These are phyloP conservation scores for Malus hybrid DNA, from an alignment of 331 rosid genomes.

Conservation along the genomic window DNA sequence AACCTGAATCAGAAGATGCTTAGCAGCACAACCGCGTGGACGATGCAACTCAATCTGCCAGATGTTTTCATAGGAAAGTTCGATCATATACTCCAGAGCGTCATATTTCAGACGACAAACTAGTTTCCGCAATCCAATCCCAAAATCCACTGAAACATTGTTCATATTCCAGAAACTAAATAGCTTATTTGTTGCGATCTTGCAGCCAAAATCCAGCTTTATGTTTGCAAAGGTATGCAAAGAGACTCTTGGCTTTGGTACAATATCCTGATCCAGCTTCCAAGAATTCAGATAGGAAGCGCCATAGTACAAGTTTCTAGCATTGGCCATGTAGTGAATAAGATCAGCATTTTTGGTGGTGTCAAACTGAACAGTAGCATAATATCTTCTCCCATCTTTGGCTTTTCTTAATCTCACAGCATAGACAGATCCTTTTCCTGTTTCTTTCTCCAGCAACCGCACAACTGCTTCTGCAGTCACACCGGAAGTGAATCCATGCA, in stretches of 20 bases:
- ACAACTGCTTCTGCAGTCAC: conserved; percentile 19
- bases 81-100: conserved; percentile 37
- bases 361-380: conserved; percentile 68
- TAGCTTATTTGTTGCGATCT: conserved; percentile 39
- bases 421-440: conserved; percentile 53
- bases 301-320: conserved; percentile 25
- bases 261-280: conserved; percentile 26
- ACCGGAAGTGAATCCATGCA: conserved; percentile 49
- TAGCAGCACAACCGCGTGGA: conserved; percentile 24
- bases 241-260: conserved; percentile 41
- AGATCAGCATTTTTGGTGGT: conserved; percentile 22
- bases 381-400: conserved; percentile 25
- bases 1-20: conserved; percentile 80
- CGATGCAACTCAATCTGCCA: conserved; percentile 63
- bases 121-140: conserved; percentile 47
- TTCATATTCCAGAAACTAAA: conserved; percentile 28
- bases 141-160: conserved; percentile 44
- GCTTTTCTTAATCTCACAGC: conserved; percentile 49
- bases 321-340: conserved; percentile 23
- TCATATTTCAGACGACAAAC: conserved; percentile 24
- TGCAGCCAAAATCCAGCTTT: conserved; percentile 59
- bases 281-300: conserved; percentile 26
- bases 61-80: conserved; percentile 64
- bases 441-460: conserved; percentile 41
- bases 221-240: conserved; percentile 31